phyloP scores from a whole-genome alignment of 1,284 basidiomycete species.

The Salmacisia buchloeana region DNA sequence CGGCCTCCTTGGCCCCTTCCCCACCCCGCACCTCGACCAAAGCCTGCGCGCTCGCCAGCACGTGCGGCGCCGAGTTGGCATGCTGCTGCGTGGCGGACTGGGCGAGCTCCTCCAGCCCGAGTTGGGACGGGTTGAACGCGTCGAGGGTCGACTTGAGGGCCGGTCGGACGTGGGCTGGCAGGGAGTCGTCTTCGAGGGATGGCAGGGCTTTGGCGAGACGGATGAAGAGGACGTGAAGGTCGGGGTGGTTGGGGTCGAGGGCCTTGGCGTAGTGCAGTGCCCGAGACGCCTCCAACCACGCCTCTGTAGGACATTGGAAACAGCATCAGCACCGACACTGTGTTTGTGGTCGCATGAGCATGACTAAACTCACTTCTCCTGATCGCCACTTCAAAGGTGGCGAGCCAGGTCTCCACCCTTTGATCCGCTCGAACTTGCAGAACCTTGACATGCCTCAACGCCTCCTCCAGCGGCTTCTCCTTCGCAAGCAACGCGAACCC shows the following conservation, averaged over 20 bases:
- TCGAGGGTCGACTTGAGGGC: conserved; percentile 55
- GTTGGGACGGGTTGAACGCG: conserved; percentile 67
- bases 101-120: conserved; percentile 55
- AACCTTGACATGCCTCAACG: conserved; percentile 68
- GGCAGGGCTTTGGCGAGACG: conserved; percentile 57
- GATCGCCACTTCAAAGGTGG: conserved; percentile 73
- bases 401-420: conserved; percentile 67
- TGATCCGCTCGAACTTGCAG: conserved; percentile 56
- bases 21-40: not conserved
- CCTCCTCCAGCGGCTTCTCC: conserved; percentile 63
- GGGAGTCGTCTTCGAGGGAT: conserved; percentile 52
- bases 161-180: conserved; percentile 39
- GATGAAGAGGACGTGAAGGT: conserved; percentile 67
- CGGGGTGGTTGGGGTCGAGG: conserved; percentile 61
- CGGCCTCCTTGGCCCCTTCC: conserved; percentile 55
- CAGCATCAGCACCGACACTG: not conserved
- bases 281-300: conserved; percentile 70
- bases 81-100: conserved; percentile 53
- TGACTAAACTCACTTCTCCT: conserved; percentile 61
- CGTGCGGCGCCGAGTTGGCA: conserved; percentile 61
- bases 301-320: conserved; percentile 56
- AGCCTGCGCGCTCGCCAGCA: conserved; percentile 48
- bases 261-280: conserved; percentile 63
- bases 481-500: conserved; percentile 26
- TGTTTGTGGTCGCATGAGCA: not conserved